Evolutionary conservation across 768 basidiomycete genomes (phyloP).

Genomic region (Serendipita sp.): DNA sequence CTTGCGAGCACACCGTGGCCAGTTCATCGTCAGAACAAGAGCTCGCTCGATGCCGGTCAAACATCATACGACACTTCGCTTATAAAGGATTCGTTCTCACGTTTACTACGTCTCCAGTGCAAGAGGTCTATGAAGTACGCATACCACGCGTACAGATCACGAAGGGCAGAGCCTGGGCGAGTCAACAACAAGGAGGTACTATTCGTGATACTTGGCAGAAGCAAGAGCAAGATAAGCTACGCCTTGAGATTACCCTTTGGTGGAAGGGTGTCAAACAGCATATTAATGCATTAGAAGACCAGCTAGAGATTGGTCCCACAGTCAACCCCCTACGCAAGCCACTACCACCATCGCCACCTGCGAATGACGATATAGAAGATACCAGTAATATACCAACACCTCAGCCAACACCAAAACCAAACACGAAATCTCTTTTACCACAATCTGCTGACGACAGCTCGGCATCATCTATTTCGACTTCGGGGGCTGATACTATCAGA

Average conservation of each 20-base stretch:
- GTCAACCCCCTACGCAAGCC: not conserved
- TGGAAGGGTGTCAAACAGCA: conserved; percentile 50
- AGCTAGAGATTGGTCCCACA: not conserved
- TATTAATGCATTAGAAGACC: conserved; percentile 35
- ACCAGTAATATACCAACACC: not conserved
- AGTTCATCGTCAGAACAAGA: conserved; percentile 17
- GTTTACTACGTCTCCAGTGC: conserved; percentile 30
- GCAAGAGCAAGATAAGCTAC: conserved; percentile 31
- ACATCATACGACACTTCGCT: conserved; percentile 30
- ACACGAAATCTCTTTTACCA: conserved; percentile 13
- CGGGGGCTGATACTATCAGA: conserved; percentile 12
- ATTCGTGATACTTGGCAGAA: conserved; percentile 7
- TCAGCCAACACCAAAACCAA: not conserved
- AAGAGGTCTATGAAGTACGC: conserved; percentile 45
- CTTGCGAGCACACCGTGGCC: conserved; percentile 34
- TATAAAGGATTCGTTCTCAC: conserved; percentile 25
- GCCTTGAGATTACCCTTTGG: conserved; percentile 47
- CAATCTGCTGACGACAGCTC: conserved; percentile 11
- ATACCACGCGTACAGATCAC: conserved; percentile 46
- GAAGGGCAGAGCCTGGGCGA: conserved; percentile 13
- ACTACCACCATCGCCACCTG: conserved; percentile 9
- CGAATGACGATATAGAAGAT: not conserved
- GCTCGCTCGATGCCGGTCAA: conserved; percentile 20
- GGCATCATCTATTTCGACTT: conserved; percentile 11
- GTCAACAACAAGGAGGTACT: conserved; percentile 11